Percentiles rank a stretch among this genome's conserved stretches.
Conservation (phyloP, 768 basidiomycete species). For the Pleurotus giganteus region DNA sequence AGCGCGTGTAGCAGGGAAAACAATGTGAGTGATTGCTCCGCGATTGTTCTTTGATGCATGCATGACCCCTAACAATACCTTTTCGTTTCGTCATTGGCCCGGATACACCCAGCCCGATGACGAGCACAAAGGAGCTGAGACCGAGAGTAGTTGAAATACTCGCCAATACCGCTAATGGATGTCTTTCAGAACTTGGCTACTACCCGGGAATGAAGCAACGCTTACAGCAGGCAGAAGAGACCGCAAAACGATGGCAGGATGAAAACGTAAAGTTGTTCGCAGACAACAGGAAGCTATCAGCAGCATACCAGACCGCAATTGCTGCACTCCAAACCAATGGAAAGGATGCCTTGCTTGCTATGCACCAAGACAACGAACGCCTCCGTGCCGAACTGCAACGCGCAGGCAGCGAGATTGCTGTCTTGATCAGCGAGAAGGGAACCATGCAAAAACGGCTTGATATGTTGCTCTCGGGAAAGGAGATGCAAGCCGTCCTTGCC, state of each 20-base stretch:
- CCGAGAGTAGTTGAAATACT: slow-evolving; percentile 42
- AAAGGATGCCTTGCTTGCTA: slow-evolving; percentile 1
- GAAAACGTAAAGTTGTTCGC: slow-evolving; percentile 39
- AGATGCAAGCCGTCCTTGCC: not conserved
- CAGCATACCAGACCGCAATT: not conserved
- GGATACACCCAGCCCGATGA: not conserved
- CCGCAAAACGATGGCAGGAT: slow-evolving; percentile 27
- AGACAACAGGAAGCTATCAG: slow-evolving; percentile 34
- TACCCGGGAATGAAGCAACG: slow-evolving; percentile 38
- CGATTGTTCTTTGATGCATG: not conserved
- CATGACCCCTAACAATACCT: not conserved
- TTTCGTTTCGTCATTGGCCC: not conserved
- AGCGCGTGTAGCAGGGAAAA: not conserved
- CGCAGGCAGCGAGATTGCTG: not conserved
- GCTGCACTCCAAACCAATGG: slow-evolving; percentile 18
- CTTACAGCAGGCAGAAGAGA: slow-evolving; percentile 31
- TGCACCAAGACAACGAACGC: not conserved
- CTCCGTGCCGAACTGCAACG: not conserved
- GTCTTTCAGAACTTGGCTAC: slow-evolving; percentile 46
- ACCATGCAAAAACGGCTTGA: not conserved
- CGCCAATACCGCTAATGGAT: slow-evolving; percentile 41
- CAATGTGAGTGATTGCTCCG: not conserved
- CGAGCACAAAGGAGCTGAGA: slow-evolving; percentile 22
- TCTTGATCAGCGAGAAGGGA: not conserved
- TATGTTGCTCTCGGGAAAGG: not conserved